These are phyloP conservation scores for Solanum virginianum DNA, from an alignment of 257 asterid genomes.

Conservation along the genomic window DNA sequence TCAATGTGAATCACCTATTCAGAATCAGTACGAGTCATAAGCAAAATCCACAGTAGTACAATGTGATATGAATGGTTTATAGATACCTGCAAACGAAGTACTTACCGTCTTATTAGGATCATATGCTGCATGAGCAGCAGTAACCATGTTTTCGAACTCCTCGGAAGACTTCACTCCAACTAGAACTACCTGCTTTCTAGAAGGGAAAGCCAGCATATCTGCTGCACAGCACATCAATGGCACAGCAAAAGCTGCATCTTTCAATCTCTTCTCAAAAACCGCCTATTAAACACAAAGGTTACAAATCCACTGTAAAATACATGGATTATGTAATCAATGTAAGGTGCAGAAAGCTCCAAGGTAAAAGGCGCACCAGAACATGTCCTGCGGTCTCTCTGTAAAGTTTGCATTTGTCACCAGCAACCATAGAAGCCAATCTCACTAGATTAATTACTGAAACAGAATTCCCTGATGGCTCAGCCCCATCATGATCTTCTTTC, in stretches of 20 bases:
- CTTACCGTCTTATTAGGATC: slow-evolving; percentile 64
- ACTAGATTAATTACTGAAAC: slow-evolving; percentile 67
- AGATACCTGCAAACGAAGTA: not conserved
- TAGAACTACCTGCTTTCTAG: slow-evolving; percentile 65
- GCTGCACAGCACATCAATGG: slow-evolving; percentile 93
- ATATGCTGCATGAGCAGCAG: slow-evolving; percentile 70
- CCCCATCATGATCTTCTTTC: slow-evolving; percentile 95
- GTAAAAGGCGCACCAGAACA: slow-evolving; percentile 37
- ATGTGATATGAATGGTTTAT: not conserved
- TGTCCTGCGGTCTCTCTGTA: slow-evolving; percentile 54
- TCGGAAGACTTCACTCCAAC: slow-evolving; percentile 34
- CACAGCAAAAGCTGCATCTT: slow-evolving; percentile 57
- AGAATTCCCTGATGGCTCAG: slow-evolving; percentile 96
- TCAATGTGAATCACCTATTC: slow-evolving; percentile 79
- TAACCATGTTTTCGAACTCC: slow-evolving; percentile 43
- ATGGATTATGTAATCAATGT: not conserved
- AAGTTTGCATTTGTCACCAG: slow-evolving; percentile 27
- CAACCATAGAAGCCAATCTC: slow-evolving; percentile 59
- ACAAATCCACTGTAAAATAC: not conserved
- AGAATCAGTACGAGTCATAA: not conserved
- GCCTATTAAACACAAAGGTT: slow-evolving; percentile 29
- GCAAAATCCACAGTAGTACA: not conserved
- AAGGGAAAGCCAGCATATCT: slow-evolving; percentile 55
- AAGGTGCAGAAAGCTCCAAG: not conserved
- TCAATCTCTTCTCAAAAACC: slow-evolving; percentile 78